Conservation (phyloP, 2,329 filamentous ascomycete species). For the Alternaria brassicicola region DNA sequence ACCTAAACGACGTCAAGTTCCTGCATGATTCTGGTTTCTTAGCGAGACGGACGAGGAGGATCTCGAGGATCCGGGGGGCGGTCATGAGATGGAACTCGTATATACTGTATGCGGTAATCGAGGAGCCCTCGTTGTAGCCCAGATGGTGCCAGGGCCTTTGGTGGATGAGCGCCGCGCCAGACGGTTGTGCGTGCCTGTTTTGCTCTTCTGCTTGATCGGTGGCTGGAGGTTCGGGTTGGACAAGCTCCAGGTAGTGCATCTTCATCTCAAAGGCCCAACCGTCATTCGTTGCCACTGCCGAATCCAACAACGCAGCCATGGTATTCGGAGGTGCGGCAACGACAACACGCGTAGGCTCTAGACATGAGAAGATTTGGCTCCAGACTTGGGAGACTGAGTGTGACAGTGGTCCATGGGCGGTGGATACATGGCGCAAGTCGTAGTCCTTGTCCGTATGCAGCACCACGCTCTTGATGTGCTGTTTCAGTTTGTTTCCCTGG, state of each 20-base stretch:
- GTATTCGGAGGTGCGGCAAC: conserved; percentile 64
- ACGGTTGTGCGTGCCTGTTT: conserved; percentile 15
- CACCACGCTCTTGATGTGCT: conserved; percentile 56
- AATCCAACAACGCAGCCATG: conserved; percentile 66
- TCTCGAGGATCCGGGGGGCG: conserved; percentile 66
- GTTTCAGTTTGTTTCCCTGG: conserved; percentile 28
- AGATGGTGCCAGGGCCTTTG: conserved; percentile 69
- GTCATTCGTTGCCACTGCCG: conserved; percentile 62
- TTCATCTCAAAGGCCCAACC: conserved; percentile 68
- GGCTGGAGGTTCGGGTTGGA: conserved; percentile 16
- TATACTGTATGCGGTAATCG: conserved; percentile 70
- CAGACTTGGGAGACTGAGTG: conserved; percentile 56
- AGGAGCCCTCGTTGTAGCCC: conserved; percentile 76
- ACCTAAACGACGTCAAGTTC: conserved; percentile 58
- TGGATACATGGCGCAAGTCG: conserved; percentile 37
- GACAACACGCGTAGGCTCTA: conserved; percentile 44
- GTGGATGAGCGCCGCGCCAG: conserved; percentile 64
- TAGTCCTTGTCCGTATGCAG: conserved; percentile 52
- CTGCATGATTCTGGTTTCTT: conserved; percentile 34
- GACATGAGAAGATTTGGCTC: conserved; percentile 31
- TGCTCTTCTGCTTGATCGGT: conserved; percentile 8
- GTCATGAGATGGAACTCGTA: conserved; percentile 73
- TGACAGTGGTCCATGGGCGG: conserved; percentile 48
- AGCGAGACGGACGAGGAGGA: conserved; percentile 48
- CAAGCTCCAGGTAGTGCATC: conserved; percentile 64